Conservation (phyloP, 331 rosid genomes). For the Spiraea crenata region DNA sequence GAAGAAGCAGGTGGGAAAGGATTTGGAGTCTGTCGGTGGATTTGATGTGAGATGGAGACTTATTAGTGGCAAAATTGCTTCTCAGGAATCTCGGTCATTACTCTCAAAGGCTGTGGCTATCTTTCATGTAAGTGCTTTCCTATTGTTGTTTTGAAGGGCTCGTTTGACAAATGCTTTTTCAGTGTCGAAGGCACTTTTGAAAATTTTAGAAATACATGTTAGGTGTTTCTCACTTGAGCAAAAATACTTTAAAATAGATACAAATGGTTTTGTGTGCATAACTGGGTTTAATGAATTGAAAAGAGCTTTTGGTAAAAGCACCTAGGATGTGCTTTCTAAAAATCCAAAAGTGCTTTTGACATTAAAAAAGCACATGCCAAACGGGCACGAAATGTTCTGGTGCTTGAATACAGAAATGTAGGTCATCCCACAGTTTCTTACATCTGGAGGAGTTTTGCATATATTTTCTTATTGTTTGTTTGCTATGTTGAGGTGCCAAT, state of each 20-base stretch:
- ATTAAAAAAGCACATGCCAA: too few relatives aligned
- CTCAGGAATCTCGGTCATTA: slow-evolving; percentile 75
- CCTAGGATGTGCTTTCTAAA: too few relatives aligned
- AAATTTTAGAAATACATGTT: too few relatives aligned
- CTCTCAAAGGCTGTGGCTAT: slow-evolving; percentile 86
- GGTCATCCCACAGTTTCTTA: neutral
- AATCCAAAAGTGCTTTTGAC: too few relatives aligned
- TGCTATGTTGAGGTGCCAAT: neutral
- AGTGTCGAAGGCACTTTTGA: too few relatives aligned
- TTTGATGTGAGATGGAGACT: slow-evolving; percentile 80
- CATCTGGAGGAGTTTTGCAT: slow-evolving; percentile 1
- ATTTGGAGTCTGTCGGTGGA: slow-evolving; percentile 41
- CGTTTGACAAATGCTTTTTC: too few relatives aligned
- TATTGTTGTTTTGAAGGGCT: neutral
- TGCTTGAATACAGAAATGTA: neutral
- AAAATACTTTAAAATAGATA: too few relatives aligned
- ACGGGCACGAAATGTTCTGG: too few relatives aligned
- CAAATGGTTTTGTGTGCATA: too few relatives aligned
- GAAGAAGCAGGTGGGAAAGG: slow-evolving; percentile 58
- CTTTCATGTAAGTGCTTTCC: slow-evolving; percentile 64
- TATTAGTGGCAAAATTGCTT: slow-evolving; percentile 75
- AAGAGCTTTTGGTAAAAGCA: too few relatives aligned
- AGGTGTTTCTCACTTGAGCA: too few relatives aligned
- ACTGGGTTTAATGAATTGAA: too few relatives aligned
- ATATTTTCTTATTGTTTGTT: neutral